Evolutionary conservation across 352 stramenopile species (phyloP).

Genomic region (Phytophthora fragariaefolia): DNA sequence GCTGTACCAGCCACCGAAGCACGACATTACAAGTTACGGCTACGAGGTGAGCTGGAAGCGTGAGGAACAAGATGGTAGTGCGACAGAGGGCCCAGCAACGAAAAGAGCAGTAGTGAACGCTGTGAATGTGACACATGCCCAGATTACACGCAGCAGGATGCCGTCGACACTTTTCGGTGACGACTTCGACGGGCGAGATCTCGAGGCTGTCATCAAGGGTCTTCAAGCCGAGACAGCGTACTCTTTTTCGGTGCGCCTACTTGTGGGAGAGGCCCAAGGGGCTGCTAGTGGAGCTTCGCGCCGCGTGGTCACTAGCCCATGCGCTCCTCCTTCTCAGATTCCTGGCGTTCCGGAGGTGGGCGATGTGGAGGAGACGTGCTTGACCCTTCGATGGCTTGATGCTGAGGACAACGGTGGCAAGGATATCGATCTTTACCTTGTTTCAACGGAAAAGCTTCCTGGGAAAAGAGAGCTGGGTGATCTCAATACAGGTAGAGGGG

Average conservation of each 20-base stretch:
- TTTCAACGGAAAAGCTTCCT: conserved; percentile 32
- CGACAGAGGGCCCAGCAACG: background rate
- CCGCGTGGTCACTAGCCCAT: conserved; percentile 48
- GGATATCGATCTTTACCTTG: conserved; percentile 50
- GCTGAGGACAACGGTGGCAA: conserved; percentile 62
- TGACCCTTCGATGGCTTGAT: conserved; percentile 64
- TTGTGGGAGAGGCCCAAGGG: conserved; percentile 60
- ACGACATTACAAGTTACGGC: conserved; percentile 67
- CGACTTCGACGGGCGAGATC: conserved; percentile 81
- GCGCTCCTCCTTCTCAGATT: conserved; percentile 44
- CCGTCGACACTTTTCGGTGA: conserved; percentile 75
- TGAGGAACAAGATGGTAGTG: conserved; percentile 26
- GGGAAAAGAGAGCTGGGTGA: conserved; percentile 24
- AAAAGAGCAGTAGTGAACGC: conserved; percentile 15
- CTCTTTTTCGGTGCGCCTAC: conserved; percentile 73
- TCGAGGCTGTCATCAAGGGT: conserved; percentile 59
- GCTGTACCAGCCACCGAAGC: conserved; percentile 62
- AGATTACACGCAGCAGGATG: conserved; percentile 64
- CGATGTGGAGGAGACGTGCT: conserved; percentile 37
- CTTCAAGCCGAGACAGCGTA: conserved; percentile 70
- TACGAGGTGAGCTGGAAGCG: conserved; percentile 71
- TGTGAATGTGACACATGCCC: conserved; percentile 62
- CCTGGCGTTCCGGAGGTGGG: conserved; percentile 47
- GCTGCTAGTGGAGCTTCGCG: conserved; percentile 60
- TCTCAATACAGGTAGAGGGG: conserved; percentile 26